These are phyloP conservation scores for Citrus unshiu DNA, from an alignment of 345 rosid species.

Conservation along the genomic window DNA sequence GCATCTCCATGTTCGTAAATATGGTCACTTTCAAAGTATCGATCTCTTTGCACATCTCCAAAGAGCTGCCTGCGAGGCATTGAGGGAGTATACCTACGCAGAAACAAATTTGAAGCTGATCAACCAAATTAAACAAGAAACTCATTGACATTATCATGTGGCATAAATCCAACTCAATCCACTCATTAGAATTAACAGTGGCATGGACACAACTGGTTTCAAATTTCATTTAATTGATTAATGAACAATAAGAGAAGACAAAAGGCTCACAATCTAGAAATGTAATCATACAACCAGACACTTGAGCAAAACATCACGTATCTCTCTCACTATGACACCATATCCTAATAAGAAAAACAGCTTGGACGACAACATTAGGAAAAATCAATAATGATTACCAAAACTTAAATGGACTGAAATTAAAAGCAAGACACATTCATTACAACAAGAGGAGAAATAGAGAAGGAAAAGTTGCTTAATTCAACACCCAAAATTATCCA, in stretches of 20 bases:
- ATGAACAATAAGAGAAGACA: neutral
- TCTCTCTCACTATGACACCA: neutral
- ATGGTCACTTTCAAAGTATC: conserved; percentile 45
- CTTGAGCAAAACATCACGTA: neutral
- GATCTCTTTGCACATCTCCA: conserved; percentile 61
- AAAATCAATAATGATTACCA: neutral
- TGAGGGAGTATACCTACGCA: conserved; percentile 64
- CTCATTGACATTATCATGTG: neutral
- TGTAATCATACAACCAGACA: neutral
- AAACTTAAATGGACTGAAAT: neutral
- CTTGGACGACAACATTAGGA: neutral
- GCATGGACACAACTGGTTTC: neutral
- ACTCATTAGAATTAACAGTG: neutral
- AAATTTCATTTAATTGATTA: neutral
- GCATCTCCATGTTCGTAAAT: conserved; percentile 54
- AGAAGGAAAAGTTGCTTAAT: neutral
- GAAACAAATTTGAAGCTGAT: conserved; percentile 10
- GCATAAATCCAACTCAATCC: neutral
- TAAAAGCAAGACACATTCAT: neutral
- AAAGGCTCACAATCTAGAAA: neutral
- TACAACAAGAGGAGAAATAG: neutral
- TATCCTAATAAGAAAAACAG: neutral
- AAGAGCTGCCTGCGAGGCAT: conserved; percentile 74
- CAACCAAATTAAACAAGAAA: conserved; percentile 10
- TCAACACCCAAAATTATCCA: neutral